phyloP scores from a whole-genome alignment of 495 filamentous ascomycete species.

The Penicillium subrubescens region DNA sequence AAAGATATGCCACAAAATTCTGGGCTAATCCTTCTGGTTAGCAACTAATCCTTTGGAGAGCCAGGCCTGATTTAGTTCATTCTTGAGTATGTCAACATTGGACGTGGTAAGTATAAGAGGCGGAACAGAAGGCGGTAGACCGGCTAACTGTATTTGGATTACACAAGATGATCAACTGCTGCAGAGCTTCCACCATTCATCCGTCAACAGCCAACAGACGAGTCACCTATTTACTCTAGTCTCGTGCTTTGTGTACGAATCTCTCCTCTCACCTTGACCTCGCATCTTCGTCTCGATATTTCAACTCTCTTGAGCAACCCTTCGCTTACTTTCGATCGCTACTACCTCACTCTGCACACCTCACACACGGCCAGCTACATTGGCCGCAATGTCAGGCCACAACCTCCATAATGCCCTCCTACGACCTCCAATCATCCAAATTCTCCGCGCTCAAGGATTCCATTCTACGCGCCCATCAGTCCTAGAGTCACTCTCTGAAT shows the following conservation, averaged over 20 bases:
- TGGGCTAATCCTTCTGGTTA: no score
- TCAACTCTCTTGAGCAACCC: not conserved
- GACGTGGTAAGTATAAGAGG: not conserved
- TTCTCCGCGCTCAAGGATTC: constrained; percentile 85
- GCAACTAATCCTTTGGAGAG: not conserved
- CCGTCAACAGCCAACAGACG: not conserved
- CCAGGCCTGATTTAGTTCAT: not conserved
- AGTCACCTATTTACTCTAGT: not conserved
- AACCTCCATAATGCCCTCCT: constrained; percentile 74
- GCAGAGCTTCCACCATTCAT: not conserved
- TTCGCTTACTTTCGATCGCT: not conserved
- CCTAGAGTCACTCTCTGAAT: constrained; percentile 74
- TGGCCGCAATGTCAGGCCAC: constrained; percentile 41
- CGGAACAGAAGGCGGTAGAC: not conserved
- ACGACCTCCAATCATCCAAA: constrained; percentile 79
- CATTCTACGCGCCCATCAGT: constrained; percentile 73
- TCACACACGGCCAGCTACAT: not conserved
- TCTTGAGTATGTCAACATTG: not conserved
- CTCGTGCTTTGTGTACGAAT: not conserved
- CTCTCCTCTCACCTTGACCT: not conserved
- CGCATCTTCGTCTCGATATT: not conserved
- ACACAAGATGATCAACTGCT: not conserved
- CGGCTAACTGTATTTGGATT: constrained; percentile 17
- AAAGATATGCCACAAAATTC: not conserved
- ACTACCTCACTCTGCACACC: not conserved